Base-by-base conservation (phyloP, 148 eudicot species). In the Diospyros kaki region DNA sequence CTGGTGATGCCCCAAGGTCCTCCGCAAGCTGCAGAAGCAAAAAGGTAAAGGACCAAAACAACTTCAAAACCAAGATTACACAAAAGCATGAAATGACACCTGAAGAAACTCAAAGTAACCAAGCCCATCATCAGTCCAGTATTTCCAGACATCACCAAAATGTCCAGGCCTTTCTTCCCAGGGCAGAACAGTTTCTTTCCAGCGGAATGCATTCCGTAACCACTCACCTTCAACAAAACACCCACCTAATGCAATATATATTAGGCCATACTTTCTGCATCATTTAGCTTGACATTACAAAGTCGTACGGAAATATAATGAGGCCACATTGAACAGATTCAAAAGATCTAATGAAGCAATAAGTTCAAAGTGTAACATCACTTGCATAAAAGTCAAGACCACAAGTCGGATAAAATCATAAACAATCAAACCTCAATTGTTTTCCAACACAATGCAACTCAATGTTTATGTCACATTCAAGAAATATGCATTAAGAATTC, bases 131-230 rank as follows among this genome's bases (percentile, higher is more conserved):
- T 84, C 89, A 5, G 87, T 86, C 89, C 89, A 86, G 60, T 86
- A 86, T 7, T 8, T 46, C 89, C 89, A 86, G 66, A 80, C 80
- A 74, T 84, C 89, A 44, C 70, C 73, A 14, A 79, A 61, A 72
- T 86, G 89, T 63, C 89, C 87, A 11, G 84, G 77, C 69, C 92
- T 78, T 78, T 89, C 84, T 77, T 92, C 96, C 98, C 97, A 94
- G 18, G 89, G 87, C 64, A 96, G 94, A 78, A 92, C 80, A 50
- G 94, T 89, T 79, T 89, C 92, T 84, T 88, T 89, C 98, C 98
- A 94, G 28, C 90, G 86, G 72, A 89, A 86, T 67, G 98, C 97
- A 75, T 94, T 88, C 71, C 82, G 78, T 65, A 92, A 73, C 85
- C 85, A 78, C 40, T 83, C 87, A 50, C 98, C 98, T 85, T 94